Evolutionary conservation across 2,329 filamentous ascomycete genomes (phyloP), one percentile per base, ranked within the genome.

Genomic region (Ophiostoma sp.): DNA sequence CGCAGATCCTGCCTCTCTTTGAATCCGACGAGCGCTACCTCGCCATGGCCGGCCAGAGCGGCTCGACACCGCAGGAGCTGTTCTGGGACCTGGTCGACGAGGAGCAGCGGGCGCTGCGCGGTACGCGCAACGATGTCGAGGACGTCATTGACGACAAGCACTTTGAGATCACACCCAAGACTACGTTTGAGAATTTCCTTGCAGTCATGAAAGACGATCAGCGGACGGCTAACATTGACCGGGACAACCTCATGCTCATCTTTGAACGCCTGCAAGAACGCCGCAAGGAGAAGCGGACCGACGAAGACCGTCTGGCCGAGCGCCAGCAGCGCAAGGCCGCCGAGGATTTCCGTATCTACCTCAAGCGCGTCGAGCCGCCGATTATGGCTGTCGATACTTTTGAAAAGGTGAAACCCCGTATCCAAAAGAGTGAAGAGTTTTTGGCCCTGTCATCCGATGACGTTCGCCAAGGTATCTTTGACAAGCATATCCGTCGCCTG

Each of bases 31-130:
- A 90, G 67, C 91, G 94, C 74, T 98, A 97, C 79, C 85, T 84
- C 75, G 89, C 88, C 73, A 93, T 97, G 84, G 86, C 94, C 72
- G 94, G 93, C 68, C 92, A 96, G 77, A 81, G 86, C 71, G 94
- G 94, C 70, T 97, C 94, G 4, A 91, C 88, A 4, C 92, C 95
- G 17, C 85, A 97, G 74, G 93, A 98, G 76, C 83, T 99, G 7
- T 98, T 99, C 82, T 97, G 94, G 93, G 95, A 99, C 78, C 83
- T 94, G 67, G 85, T 98, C 35, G 95, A 98, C 78, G 93, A 97
- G 78, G 93, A 98, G 79, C 94, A 99, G 77, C 88, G 91, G 71
- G 89, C 90, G n/a, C 83, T 97, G 67, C 90, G 94, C 72, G 89
- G 87, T 67, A 89, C 90, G 67, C 86, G 92, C 72, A 96, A 95